Percentiles rank a stretch among this genome's conserved stretches.
Evolutionary conservation across 2,329 filamentous ascomycete species (phyloP).

Genomic region (Talaromyces verruculosus): DNA sequence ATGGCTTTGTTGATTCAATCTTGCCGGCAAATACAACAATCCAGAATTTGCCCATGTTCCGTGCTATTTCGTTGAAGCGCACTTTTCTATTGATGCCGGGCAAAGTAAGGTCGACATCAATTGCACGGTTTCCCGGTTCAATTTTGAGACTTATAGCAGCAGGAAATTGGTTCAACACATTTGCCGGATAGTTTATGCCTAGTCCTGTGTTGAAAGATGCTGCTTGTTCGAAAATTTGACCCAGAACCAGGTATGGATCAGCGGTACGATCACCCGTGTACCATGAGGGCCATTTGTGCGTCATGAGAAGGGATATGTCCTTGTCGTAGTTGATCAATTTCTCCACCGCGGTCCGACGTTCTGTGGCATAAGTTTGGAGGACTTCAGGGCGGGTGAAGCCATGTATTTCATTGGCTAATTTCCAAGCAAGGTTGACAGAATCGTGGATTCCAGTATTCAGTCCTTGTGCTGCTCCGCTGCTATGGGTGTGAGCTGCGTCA

Average conservation of each 20-base stretch:
- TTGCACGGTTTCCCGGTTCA: conserved; percentile 27
- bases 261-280: conserved; percentile 33
- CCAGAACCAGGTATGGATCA: conserved; percentile 28
- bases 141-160: conserved; percentile 30
- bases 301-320: conserved; percentile 15
- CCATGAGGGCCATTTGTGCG: conserved; percentile 34
- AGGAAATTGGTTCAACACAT: conserved; percentile 17
- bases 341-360: conserved; percentile 33
- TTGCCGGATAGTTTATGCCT: conserved; percentile 27
- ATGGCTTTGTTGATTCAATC: background rate
- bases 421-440: conserved; percentile 58
- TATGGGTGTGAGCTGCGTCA: conserved; percentile 25
- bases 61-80: conserved; percentile 26
- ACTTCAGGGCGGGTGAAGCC: conserved; percentile 39
- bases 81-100: conserved; percentile 26
- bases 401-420: conserved; percentile 47
- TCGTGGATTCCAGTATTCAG: conserved; percentile 52
- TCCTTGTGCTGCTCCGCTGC: conserved; percentile 24
- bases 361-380: conserved; percentile 32
- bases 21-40: conserved; percentile 23
- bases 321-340: conserved; percentile 35
- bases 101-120: conserved; percentile 28
- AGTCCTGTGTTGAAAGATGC: conserved; percentile 30
- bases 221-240: conserved; percentile 26
- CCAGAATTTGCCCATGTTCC: conserved; percentile 29